phyloP scores from a whole-genome alignment of 192 early-diverging fungal genomes.

The Podila epicladia region DNA sequence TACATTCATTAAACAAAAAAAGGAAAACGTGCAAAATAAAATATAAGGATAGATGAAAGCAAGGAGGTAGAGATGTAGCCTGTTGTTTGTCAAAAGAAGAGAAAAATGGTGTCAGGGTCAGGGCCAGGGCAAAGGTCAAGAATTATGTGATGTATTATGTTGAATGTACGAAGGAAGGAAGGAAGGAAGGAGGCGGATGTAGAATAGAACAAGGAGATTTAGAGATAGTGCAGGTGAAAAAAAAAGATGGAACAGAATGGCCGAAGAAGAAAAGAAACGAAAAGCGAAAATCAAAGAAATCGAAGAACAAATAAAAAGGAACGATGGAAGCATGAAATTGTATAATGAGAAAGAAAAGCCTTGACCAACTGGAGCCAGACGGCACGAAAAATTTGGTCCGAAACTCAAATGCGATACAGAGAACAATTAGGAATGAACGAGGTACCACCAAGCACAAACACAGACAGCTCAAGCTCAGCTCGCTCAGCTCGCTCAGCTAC shows the following conservation, averaged over 20 bases:
- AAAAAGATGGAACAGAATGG: not conserved
- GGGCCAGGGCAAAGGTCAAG: not conserved
- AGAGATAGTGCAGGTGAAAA: not conserved
- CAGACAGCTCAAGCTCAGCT: too few species aligned
- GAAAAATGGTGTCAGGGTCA: not conserved
- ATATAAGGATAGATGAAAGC: too few species aligned
- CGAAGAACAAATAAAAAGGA: not conserved
- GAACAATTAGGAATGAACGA: too few species aligned
- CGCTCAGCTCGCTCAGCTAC: too few species aligned
- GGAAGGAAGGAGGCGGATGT: not conserved
- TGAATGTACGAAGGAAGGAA: not conserved
- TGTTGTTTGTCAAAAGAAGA: not conserved
- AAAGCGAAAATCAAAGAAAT: not conserved
- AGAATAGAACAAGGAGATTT: not conserved
- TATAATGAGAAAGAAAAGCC: too few species aligned
- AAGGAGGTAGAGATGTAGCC: too few species aligned
- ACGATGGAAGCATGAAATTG: not conserved
- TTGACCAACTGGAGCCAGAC: too few species aligned
- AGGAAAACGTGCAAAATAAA: not conserved
- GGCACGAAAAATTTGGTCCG: too few species aligned
- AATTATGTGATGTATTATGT: too few species aligned
- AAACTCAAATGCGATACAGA: too few species aligned
- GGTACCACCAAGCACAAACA: too few species aligned
- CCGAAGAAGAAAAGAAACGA: not conserved
- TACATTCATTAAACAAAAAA: slow-evolving; percentile 1